phyloP scores from a whole-genome alignment of 441 rosid genomes.

The Arabidopsis lyrata region DNA sequence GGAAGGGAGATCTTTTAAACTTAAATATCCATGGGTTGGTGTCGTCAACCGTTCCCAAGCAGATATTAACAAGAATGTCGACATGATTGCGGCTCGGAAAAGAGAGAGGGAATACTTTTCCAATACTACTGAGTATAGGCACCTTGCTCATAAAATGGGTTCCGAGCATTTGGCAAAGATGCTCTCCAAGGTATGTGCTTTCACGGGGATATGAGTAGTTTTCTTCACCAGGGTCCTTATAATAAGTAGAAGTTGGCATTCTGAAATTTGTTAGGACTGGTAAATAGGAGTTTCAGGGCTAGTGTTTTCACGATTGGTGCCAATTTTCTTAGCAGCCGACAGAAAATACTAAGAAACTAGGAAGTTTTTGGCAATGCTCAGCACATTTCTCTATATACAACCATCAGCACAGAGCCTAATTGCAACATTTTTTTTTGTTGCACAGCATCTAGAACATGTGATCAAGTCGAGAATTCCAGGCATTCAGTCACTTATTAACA shows the following conservation, averaged over 20 bases:
- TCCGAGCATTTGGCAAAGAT: slow-evolving; percentile 94
- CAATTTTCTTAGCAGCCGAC: neutral
- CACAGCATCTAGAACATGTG: slow-evolving; percentile 96
- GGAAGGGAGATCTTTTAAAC: slow-evolving; percentile 89
- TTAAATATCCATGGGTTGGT: slow-evolving; percentile 96
- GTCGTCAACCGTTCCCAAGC: slow-evolving; percentile 98
- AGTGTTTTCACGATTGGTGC: slow-evolving; percentile 18
- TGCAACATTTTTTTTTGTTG: slow-evolving; percentile 36
- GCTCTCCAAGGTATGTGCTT: slow-evolving; percentile 76
- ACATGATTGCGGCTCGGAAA: slow-evolving; percentile 96
- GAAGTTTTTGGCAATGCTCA: slow-evolving; percentile 22
- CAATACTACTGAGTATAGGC: slow-evolving; percentile 86
- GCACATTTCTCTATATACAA: neutral
- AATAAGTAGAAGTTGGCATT: neutral
- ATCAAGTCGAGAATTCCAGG: slow-evolving; percentile 96
- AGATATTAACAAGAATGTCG: slow-evolving; percentile 94
- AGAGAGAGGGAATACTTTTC: slow-evolving; percentile 94
- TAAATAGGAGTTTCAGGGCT: slow-evolving; percentile 19
- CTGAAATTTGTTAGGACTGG: slow-evolving; percentile 4
- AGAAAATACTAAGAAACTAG: neutral
- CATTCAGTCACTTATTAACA: slow-evolving; percentile 91
- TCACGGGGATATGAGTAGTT: slow-evolving; percentile 17
- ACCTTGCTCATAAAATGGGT: slow-evolving; percentile 96
- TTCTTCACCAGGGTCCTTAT: neutral
- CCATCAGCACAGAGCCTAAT: slow-evolving; percentile 28